Conservation (phyloP, 192 early-diverging fungal species). For the Linnemannia exigua region DNA sequence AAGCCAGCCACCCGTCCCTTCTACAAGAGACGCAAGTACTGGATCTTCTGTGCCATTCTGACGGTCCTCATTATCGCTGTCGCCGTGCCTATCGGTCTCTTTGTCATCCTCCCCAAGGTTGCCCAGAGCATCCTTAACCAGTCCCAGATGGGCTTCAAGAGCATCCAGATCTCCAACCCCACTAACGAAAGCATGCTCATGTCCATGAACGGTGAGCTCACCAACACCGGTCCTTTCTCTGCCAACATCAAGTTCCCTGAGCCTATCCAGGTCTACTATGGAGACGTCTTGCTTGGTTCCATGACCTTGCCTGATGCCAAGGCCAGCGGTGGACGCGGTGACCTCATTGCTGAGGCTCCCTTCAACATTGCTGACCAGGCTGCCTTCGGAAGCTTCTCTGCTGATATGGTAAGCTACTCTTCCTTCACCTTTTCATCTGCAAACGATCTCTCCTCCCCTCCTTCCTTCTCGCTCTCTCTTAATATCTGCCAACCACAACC, state of each 20-base stretch:
- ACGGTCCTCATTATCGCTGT: constrained; percentile 63
- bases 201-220: constrained; percentile 40
- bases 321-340: constrained; percentile 63
- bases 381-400: constrained; percentile 62
- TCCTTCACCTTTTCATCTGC: too few species aligned
- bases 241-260: constrained; percentile 64
- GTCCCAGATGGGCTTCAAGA: constrained; percentile 51
- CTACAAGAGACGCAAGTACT: constrained; percentile 66
- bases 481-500: neutral
- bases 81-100: constrained; percentile 62
- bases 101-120: constrained; percentile 69
- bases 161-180: constrained; percentile 55
- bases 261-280: constrained; percentile 64
- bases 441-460: neutral
- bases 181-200: constrained; percentile 46
- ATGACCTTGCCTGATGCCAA: constrained; percentile 53
- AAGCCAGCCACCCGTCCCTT: constrained; percentile 58
- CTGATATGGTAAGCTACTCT: constrained; percentile 43
- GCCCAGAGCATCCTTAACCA: constrained; percentile 64
- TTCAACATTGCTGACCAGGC: constrained; percentile 57
- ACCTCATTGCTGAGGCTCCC: constrained; percentile 27
- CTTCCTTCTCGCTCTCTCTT: neutral
- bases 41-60: constrained; percentile 66
- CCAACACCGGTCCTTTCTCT: constrained; percentile 63
- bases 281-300: constrained; percentile 57